Evolutionary conservation across 129 eudicot genomes (phyloP), one percentile per base, ranked within the genome.

Genomic region (Lactuca saligna): DNA sequence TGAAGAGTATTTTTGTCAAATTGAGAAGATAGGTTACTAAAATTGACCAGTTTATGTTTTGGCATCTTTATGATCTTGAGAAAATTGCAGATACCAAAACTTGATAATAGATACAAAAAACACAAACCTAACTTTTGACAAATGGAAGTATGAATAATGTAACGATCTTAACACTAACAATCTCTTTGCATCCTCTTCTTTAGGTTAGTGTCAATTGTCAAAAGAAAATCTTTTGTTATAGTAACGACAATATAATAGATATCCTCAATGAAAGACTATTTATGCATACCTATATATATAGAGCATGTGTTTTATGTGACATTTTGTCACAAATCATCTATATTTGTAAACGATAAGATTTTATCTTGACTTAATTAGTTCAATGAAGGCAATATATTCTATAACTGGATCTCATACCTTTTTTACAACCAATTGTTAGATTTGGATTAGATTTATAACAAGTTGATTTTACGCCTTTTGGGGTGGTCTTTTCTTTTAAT

Each of bases 81-180:
- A 63, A 46, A 65, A 5, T 57, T 71, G 78, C 50, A 57, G 64
- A 57, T 51, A 42, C 35, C 55, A 32, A 48, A 20, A 17, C 10
- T 20, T 5, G 42, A 12, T 68, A 64, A 50, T 56, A 15, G 63
- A 57, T 33, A 63, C 69, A 62, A 74, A 64, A 70, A 63, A 59
- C 68, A 44, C 54, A 63, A 70, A 71, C 82, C 82, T 71, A 71
- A 71, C 50, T 54, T 71, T 78, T 78, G 73, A 78, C 68, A 55
- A 55, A 69, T 56, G 74, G 6, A 69, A 13, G 39, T 37, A 17
- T 16, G 35, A 50, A 34, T 66, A 54, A 54, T 68, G 38, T 69
- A 50, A 71, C 7, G 29, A 48, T 72, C 69, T 46, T 63, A 12
- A 72, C 54, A 61, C 66, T 17, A 60, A 17, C 69, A 34, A 71